These are phyloP conservation scores for Ustilago nuda DNA, from an alignment of 1,284 basidiomycete genomes.

Conservation along the genomic window DNA sequence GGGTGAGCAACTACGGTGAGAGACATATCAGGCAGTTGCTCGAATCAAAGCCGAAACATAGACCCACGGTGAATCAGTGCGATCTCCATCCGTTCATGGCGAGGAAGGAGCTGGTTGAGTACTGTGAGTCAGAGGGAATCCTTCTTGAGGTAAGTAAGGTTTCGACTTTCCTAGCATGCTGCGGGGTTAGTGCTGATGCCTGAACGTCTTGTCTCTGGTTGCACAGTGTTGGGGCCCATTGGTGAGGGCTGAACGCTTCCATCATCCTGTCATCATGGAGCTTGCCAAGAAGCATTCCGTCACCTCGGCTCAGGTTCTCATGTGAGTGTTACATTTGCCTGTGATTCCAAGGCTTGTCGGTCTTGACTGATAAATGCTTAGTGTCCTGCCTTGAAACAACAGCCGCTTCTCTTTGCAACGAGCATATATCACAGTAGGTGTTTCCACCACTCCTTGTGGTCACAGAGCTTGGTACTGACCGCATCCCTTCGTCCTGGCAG, in stretches of 20 bases:
- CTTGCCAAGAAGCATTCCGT: slow-evolving; percentile 28
- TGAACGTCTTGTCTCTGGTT: not conserved
- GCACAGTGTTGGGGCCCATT: slow-evolving; percentile 36
- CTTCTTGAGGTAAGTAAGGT: slow-evolving; percentile 20
- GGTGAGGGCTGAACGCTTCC: slow-evolving; percentile 30
- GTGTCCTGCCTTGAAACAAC: not conserved
- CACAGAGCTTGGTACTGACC: not conserved
- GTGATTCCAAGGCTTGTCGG: no score
- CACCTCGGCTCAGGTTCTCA: slow-evolving; percentile 29
- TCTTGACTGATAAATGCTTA: not conserved
- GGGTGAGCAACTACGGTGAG: slow-evolving; percentile 55
- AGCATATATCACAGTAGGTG: slow-evolving; percentile 34
- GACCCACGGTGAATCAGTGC: slow-evolving; percentile 47
- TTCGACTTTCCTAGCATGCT: not conserved
- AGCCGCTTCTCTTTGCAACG: slow-evolving; percentile 40
- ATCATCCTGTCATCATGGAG: slow-evolving; percentile 22
- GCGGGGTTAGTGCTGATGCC: not conserved
- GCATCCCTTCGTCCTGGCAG: not conserved
- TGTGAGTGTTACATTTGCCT: slow-evolving; percentile 8
- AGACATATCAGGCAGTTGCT: slow-evolving; percentile 46
- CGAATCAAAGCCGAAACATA: slow-evolving; percentile 15
- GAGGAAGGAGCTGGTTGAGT: slow-evolving; percentile 28
- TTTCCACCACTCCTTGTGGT: not conserved
- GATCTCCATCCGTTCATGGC: slow-evolving; percentile 43
- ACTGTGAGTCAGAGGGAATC: slow-evolving; percentile 16